Conservation (phyloP, 2,329 filamentous ascomycete genomes). For the Diaporthe nobilis region DNA sequence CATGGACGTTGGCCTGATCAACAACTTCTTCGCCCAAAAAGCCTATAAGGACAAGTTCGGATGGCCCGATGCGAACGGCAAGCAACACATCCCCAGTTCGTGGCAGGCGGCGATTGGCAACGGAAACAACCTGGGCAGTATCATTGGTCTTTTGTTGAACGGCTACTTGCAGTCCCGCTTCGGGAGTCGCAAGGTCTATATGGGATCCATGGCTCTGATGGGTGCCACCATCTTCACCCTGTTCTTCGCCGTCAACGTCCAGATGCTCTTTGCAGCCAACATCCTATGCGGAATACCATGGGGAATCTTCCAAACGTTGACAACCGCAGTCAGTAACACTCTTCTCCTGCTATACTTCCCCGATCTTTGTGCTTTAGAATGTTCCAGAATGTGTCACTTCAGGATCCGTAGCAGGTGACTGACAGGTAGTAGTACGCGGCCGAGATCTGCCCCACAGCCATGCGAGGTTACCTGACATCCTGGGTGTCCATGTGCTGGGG, state of each 20-base stretch:
- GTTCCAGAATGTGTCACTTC: too few relatives aligned
- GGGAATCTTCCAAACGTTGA: conserved; percentile 50
- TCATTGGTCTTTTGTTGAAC: conserved; percentile 57
- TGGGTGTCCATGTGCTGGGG: conserved; percentile 33
- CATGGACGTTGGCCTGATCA: conserved; percentile 53
- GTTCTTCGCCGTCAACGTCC: conserved; percentile 53
- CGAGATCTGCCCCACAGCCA: conserved; percentile 49
- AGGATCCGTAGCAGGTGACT: too few relatives aligned
- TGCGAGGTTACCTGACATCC: conserved; percentile 51
- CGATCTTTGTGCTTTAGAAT: too few relatives aligned
- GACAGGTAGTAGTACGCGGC: conserved; percentile 50
- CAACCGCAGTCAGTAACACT: conserved; percentile 43
- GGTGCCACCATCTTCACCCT: conserved; percentile 53
- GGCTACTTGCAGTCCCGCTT: conserved; percentile 55
- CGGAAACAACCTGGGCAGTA: conserved; percentile 51
- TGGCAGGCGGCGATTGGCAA: conserved; percentile 55
- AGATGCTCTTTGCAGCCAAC: conserved; percentile 50
- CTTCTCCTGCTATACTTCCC: too few relatives aligned
- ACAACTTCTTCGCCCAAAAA: conserved; percentile 51
- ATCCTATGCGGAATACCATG: conserved; percentile 54
- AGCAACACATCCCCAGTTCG: conserved; percentile 51
- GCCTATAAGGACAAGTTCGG: conserved; percentile 50
- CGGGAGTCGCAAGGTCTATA: conserved; percentile 53
- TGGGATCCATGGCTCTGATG: conserved; percentile 48
- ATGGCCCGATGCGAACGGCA: conserved; percentile 50